These are phyloP conservation scores for Backusella mclennaniae DNA, from an alignment of 192 early-diverging fungal genomes.

Conservation along the genomic window DNA sequence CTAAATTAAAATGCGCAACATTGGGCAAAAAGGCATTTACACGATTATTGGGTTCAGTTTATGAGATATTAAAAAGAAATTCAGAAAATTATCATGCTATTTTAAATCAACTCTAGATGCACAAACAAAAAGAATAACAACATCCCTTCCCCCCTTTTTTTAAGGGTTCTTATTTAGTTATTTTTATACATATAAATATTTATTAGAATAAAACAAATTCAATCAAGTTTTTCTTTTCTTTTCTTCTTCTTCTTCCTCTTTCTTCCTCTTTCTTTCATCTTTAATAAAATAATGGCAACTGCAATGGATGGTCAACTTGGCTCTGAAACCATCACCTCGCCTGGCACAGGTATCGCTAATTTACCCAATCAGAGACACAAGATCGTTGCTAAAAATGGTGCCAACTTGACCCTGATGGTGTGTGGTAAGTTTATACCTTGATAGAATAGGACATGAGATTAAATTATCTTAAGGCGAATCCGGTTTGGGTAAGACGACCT, in stretches of 20 bases:
- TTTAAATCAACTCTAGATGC: slow-evolving; percentile 31
- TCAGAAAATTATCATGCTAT: slow-evolving; percentile 81
- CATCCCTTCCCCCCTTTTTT: not conserved
- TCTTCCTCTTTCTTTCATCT: not conserved
- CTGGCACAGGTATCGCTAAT: slow-evolving; percentile 85
- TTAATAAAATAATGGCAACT: not conserved
- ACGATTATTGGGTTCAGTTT: slow-evolving; percentile 90
- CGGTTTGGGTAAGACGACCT: slow-evolving; percentile 95
- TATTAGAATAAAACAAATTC: not conserved
- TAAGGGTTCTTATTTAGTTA: not conserved
- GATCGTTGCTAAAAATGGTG: slow-evolving; percentile 90
- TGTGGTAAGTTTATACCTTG: slow-evolving; percentile 65
- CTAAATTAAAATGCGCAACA: slow-evolving; percentile 92
- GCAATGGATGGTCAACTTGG: slow-evolving; percentile 12
- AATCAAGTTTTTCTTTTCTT: not conserved
- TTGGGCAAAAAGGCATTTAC: slow-evolving; percentile 95
- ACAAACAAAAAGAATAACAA: not conserved
- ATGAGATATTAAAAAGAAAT: slow-evolving; percentile 95
- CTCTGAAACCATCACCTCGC: slow-evolving; percentile 14
- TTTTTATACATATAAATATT: not conserved
- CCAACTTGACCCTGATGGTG: slow-evolving; percentile 96
- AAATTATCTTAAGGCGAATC: slow-evolving; percentile 65
- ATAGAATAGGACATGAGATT: too few species aligned
- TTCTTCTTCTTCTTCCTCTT: not conserved
- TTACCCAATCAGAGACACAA: slow-evolving; percentile 92